Conservation (phyloP, 139 green algal species). For the Pedinophyceae sp. region DNA sequence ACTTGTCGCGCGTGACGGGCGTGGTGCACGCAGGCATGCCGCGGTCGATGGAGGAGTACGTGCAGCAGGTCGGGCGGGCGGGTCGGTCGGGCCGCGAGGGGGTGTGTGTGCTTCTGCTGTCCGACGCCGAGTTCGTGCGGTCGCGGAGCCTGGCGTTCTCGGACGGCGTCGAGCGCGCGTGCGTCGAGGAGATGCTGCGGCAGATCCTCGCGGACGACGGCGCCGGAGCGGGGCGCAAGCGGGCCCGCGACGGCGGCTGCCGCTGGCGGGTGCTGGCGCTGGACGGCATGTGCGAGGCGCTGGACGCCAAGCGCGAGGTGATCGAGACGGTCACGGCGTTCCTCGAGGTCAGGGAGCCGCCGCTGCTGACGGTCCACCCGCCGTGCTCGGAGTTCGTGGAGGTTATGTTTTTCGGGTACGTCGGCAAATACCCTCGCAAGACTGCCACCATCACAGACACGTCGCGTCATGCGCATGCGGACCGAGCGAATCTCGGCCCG, state of each 20-base stretch:
- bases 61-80: conserved; percentile 67
- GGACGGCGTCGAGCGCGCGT: conserved; percentile 14
- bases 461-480: neutral
- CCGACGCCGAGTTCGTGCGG: conserved; percentile 37
- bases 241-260: neutral
- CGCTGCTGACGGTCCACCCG: neutral
- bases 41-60: conserved; percentile 69
- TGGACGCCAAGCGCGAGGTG: conserved; percentile 48
- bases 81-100: conserved; percentile 42
- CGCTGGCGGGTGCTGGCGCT: conserved; percentile 17
- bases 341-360: conserved; percentile 32
- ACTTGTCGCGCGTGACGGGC: conserved; percentile 28
- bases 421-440: conserved; percentile 1
- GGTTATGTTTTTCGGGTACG: neutral
- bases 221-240: conserved; percentile 2
- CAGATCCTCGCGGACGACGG: conserved; percentile 22
- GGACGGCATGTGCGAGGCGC: conserved; percentile 6
- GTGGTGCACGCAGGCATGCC: conserved; percentile 66
- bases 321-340: conserved; percentile 60
- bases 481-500: conserved; percentile 8
- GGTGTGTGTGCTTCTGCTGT: conserved; percentile 40
- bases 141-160: conserved; percentile 34
- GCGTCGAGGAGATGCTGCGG: conserved; percentile 29
- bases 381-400: neutral
- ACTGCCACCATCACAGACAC: neutral